phyloP scores from a whole-genome alignment of 495 filamentous ascomycete species.

The Aspergillus hancockii region DNA sequence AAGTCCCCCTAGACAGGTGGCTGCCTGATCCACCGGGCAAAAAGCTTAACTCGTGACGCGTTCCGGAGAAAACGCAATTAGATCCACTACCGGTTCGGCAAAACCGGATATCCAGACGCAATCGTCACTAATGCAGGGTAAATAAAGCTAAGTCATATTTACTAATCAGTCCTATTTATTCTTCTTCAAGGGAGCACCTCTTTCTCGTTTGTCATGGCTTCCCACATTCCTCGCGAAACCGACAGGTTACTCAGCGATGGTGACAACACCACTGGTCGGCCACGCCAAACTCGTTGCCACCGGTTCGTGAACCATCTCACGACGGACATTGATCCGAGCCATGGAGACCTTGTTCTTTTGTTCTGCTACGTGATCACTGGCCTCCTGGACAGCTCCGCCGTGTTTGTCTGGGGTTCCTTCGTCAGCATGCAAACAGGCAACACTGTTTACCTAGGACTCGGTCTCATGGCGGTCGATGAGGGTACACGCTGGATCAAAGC shows the following conservation, averaged over 20 bases:
- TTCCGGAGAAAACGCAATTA: too few relatives aligned
- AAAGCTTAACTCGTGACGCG: too few relatives aligned
- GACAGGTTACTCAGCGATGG: background rate
- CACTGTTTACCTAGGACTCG: slow-evolving; percentile 73
- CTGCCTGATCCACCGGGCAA: too few relatives aligned
- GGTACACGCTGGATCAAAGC: slow-evolving; percentile 62
- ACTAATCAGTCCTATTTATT: background rate
- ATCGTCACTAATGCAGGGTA: background rate
- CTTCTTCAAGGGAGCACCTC: background rate
- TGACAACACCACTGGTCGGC: background rate
- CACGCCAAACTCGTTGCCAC: background rate
- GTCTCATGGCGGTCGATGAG: slow-evolving; percentile 50
- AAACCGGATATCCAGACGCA: too few relatives aligned
- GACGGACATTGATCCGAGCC: background rate
- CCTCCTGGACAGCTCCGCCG: slow-evolving; percentile 68
- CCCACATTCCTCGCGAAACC: background rate
- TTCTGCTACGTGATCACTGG: slow-evolving; percentile 73
- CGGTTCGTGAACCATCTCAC: background rate
- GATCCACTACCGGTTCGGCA: too few relatives aligned
- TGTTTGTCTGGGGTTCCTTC: slow-evolving; percentile 74
- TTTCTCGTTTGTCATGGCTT: background rate
- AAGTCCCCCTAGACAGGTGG: too few relatives aligned
- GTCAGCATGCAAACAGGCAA: slow-evolving; percentile 84
- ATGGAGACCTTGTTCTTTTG: slow-evolving; percentile 58
- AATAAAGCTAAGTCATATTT: background rate